Percentiles rank a stretch among this genome's conserved stretches.
Evolutionary conservation across 768 basidiomycete species (phyloP).

Genomic region (Tulasnella sp.): DNA sequence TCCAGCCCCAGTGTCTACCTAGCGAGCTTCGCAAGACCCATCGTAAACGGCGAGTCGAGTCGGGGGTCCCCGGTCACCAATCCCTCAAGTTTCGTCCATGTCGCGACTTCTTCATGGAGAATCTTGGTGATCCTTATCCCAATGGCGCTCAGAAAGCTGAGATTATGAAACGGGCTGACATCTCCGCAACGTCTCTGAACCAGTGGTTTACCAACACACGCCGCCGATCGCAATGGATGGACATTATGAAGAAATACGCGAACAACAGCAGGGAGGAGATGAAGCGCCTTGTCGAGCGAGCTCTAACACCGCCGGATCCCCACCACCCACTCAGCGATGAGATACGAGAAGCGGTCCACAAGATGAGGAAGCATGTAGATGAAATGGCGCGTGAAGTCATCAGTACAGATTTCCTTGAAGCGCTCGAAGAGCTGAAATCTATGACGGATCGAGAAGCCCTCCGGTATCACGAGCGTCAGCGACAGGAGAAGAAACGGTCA

Average conservation of each 20-base stretch:
- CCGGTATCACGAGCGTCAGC: background rate
- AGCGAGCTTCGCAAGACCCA: background rate
- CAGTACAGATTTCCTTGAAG: background rate
- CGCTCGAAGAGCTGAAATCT: background rate
- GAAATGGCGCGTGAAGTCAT: slow-evolving; percentile 9
- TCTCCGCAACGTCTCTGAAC: slow-evolving; percentile 17
- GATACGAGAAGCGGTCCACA: background rate
- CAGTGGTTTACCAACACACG: slow-evolving; percentile 23
- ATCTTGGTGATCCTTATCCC: slow-evolving; percentile 22
- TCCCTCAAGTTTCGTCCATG: slow-evolving; percentile 17
- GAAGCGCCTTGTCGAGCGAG: slow-evolving; percentile 9
- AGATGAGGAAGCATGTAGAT: slow-evolving; percentile 15
- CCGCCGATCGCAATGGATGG: slow-evolving; percentile 21
- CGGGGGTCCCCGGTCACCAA: slow-evolving; percentile 10
- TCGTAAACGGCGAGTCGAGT: slow-evolving; percentile 10
- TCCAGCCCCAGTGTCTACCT: background rate
- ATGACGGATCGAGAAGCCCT: slow-evolving; percentile 4
- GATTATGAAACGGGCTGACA: background rate
- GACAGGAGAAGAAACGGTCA: background rate
- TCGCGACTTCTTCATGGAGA: slow-evolving; percentile 18
- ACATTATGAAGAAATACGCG: slow-evolving; percentile 14
- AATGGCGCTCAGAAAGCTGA: slow-evolving; percentile 8
- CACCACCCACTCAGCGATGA: background rate
- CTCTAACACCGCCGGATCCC: background rate
- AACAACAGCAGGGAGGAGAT: slow-evolving; percentile 13